Evolutionary conservation across 169 alveolate genomes (phyloP), one percentile per base, ranked within the genome.

Genomic region (Plasmodium billcollinsi): DNA sequence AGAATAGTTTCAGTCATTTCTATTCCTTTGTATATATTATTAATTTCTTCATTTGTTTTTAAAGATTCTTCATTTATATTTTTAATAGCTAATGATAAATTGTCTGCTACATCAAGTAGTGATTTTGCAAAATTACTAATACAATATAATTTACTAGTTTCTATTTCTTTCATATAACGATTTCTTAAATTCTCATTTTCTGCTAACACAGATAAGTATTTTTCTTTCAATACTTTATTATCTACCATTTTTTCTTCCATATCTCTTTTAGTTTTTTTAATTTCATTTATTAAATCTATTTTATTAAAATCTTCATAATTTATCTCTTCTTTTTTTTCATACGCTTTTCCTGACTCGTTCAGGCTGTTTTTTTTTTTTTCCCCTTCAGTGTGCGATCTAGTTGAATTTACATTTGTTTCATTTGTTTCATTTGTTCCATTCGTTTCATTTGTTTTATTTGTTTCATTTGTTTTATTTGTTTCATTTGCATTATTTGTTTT

Each of bases 81-180:
- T 73, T 93, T 89, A 75, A 88, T 88, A 3, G 98, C 98, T 56
- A 93, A 86, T 26, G 95, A 94, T 14, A 97, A 76, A 65, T 96
- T 93, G 75, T 97, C 98, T 2, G 97, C 97, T 33, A 97, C 98
- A 39, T 96, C 98, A 18, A 97, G 80, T 72, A 97, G 70, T 21
- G 95, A 96, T 96, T 96, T 97, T 15, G 98, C 98, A 74, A 97
- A 97, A 50, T 93, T 95, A 26, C 97, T 80, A 24, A 96, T 96
- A 15, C 98, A 96, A 89, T 94, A 97, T 15, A 95, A 92, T 86
- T 92, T 88, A 21, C 97, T 89, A 21, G 90, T 88, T 18, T 95
- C 96, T 43, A 96, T 88, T 91, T 96, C 96, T 43, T 80, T 89
- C 49, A 88, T 91, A 73, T 94, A 88, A 63, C 97, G 78, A 74